Base-by-base conservation (phyloP, 495 filamentous ascomycete species). In the Beverwykella pulmonaria region DNA sequence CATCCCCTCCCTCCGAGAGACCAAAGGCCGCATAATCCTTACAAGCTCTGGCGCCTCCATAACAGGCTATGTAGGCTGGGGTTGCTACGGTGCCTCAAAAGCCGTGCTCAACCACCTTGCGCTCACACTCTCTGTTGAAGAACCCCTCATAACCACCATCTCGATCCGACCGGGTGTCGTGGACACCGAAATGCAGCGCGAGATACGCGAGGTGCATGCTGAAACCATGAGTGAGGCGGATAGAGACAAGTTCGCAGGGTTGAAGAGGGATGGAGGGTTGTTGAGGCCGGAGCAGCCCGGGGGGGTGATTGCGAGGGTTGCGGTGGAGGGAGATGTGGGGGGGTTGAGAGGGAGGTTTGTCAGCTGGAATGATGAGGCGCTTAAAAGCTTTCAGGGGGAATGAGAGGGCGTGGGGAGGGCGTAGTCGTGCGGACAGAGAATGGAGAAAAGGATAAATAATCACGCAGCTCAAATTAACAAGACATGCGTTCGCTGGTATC, bases 131-230 rank as follows among this genome's bases (percentile, higher is more conserved):
- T 88, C 85, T 0, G 82, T 80, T 9, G 94, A 98, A 69, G 94
- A 97, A 76, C 86, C 90, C 8, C 82, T 88, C 17, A 84, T 96
- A 56, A 89, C 83, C 2, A 83, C 83, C 8, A 74, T 98, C 2
- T 77, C 85, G 0, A 80, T 98, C 49, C 84, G 89, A 46, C 94
- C 94, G 0, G 94, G 94, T 6, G 88, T 92, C 61, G 87, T 94
- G 26, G 90, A 97, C 73, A 98, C 94, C 1, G 90, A 92, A 44
- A 98, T 98, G 94, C 94, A 97, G 75, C 83, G 84, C 50, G 85
- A 88, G 50, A 81, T 98, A 34, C 81, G 94, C 59, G 88, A 93
- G 44, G 81, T 85, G 55, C 90, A 93, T 70, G 74, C 77, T 30
- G 75, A 75, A 0, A 80, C 76, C 20, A 89, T 98, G 88, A 80